Base-by-base conservation (phyloP, 306 rosid genomes). In the Inga laurina region DNA sequence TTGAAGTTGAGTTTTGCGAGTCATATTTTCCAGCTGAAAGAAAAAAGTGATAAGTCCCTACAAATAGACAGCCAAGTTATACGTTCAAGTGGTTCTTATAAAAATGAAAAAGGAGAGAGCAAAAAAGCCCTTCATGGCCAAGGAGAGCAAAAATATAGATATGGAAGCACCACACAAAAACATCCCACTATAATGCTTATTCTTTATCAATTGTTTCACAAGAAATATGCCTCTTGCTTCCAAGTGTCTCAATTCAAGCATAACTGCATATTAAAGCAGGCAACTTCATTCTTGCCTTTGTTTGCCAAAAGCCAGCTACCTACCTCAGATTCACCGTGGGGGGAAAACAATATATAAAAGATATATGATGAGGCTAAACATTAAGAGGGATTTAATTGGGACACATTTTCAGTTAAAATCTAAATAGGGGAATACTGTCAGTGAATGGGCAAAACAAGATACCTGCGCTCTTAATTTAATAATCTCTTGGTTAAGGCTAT, bases 1-100 rank as follows among this genome's bases (percentile, higher is more conserved):
- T 90, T 95, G 98, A 86, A 89, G 91, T 86, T 92, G 97, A 52
- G 94, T 90, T 80, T 95, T 95, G 75, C 92, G 92, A 77, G 97
- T 86, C 85, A 93, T 92, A 91, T 54, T 92, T 89, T 95, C 98
- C 89, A 93, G 98, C 99, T 95, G 77, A 76, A 71, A 83, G 54
- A 22, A 41, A 76, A 67, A 78, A 68, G 76, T 76, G 54, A 85
- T 76, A 59, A 89, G 81, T 56, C 54, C 6, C 54, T 35, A 82
- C 27, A 82, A 82, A 83, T 75, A 78, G 67, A 79, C 49, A 85
- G 83, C 75, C 67, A 56, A 44, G 64, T 64, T 56, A 74, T 44
- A 70, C 74, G 76, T 80, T 78, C 48, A 61, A 52, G 45, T 37
- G 64, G 37, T 27, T 57, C 64, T 57, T 0, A 61, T 30, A 14